phyloP scores from a whole-genome alignment of 2,329 filamentous ascomycete genomes.

The Aureobasidium sp. region DNA sequence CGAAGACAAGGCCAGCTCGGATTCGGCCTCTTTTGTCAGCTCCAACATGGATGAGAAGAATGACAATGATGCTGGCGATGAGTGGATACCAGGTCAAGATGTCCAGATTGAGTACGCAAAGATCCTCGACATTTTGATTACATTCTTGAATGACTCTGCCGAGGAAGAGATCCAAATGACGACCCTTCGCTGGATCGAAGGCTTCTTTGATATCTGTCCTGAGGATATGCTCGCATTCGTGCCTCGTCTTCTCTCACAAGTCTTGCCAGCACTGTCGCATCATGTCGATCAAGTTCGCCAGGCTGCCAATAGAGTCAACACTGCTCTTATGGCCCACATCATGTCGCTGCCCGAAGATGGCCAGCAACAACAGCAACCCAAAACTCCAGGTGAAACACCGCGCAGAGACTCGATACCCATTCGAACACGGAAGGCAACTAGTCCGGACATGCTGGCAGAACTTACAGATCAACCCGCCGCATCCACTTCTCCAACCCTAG shows the following conservation, averaged over 20 bases:
- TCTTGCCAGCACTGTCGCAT: constrained; percentile 89
- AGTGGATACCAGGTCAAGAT: constrained; percentile 96
- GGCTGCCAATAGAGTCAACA: constrained; percentile 83
- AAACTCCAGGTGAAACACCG: constrained; percentile 12
- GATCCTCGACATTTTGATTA: constrained; percentile 85
- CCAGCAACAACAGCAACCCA: constrained; percentile 22
- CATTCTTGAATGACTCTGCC: constrained; percentile 74
- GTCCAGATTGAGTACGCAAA: constrained; percentile 88
- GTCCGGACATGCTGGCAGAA: background rate
- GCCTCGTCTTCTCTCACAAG: constrained; percentile 81
- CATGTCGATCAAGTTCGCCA: constrained; percentile 82
- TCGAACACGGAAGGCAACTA: constrained; percentile 13
- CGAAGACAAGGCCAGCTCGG: constrained; percentile 44
- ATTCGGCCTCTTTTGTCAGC: constrained; percentile 44
- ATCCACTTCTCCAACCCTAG: background rate
- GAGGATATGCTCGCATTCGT: constrained; percentile 95
- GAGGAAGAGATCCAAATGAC: constrained; percentile 91
- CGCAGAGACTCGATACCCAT: constrained; percentile 35
- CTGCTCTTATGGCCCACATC: constrained; percentile 86
- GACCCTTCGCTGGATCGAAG: constrained; percentile 88
- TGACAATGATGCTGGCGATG: constrained; percentile 61
- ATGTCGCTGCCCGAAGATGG: constrained; percentile 70
- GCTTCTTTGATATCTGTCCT: constrained; percentile 93
- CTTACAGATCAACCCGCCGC: background rate
- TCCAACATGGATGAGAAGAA: constrained; percentile 38